These are phyloP conservation scores for Claviceps monticola DNA, from an alignment of 2,329 filamentous ascomycete genomes.

Conservation along the genomic window DNA sequence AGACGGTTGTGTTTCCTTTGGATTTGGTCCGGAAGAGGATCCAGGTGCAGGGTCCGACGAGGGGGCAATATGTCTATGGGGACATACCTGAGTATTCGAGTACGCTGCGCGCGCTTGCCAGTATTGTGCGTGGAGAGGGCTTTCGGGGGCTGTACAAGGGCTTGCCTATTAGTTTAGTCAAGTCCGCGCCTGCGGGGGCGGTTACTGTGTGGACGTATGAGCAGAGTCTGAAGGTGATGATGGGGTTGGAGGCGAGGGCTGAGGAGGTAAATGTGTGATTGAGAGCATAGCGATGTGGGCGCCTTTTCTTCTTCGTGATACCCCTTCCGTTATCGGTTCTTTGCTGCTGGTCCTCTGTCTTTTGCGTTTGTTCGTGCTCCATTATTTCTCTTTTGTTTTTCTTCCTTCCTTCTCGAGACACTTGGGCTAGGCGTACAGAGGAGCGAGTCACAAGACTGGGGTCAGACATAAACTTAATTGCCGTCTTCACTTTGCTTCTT, in stretches of 20 bases:
- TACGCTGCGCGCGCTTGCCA: constrained; percentile 49
- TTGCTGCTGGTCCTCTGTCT: background rate
- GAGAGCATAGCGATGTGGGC: constrained; percentile 2
- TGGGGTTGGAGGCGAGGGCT: constrained; percentile 17
- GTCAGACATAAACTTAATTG: too few species aligned
- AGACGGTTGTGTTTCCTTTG: constrained; percentile 83
- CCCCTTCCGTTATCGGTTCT: too few species aligned
- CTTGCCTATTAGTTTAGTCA: constrained; percentile 75
- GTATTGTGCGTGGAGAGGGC: constrained; percentile 62
- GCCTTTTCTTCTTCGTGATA: background rate
- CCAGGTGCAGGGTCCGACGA: constrained; percentile 87
- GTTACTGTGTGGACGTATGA: constrained; percentile 96
- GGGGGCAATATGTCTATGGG: constrained; percentile 62
- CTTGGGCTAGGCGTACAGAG: too few species aligned
- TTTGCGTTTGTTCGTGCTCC: background rate
- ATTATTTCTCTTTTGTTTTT: too few species aligned
- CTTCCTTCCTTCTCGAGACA: too few species aligned
- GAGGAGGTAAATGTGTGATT: constrained; percentile 13
- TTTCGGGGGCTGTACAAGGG: constrained; percentile 74
- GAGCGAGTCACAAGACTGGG: too few species aligned
- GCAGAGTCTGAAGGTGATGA: constrained; percentile 49
- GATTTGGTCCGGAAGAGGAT: constrained; percentile 86
- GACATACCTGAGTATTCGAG: constrained; percentile 76
- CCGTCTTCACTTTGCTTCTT: background rate
- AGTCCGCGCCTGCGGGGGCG: constrained; percentile 85